These are phyloP conservation scores for Rhodamnia rubescens DNA, from an alignment of 345 rosid species.

Conservation along the genomic window DNA sequence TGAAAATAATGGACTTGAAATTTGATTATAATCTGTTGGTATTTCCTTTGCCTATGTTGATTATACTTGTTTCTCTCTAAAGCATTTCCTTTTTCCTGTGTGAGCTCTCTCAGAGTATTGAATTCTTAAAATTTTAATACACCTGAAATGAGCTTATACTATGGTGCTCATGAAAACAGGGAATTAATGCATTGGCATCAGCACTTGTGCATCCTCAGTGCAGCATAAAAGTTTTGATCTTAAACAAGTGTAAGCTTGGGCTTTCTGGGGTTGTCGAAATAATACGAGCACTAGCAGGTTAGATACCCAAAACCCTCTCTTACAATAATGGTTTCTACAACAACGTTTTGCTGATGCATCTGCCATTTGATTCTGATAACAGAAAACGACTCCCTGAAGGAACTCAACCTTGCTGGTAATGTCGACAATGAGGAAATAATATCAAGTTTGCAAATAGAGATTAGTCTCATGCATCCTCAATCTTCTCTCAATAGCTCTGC, in stretches of 20 bases:
- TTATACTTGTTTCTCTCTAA: neutral
- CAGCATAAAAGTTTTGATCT: conserved; percentile 42
- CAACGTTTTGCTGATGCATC: neutral
- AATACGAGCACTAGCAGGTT: conserved; percentile 70
- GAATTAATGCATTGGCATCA: conserved; percentile 37
- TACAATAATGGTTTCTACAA: neutral
- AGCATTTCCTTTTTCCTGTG: neutral
- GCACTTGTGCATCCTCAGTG: conserved; percentile 55
- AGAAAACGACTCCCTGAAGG: conserved; percentile 63
- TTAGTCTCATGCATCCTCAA: conserved; percentile 8
- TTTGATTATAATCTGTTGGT: neutral
- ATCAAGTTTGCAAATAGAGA: conserved; percentile 7
- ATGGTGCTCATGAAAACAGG: conserved; percentile 34
- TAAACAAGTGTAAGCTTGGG: conserved; percentile 72
- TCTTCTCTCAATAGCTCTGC: neutral
- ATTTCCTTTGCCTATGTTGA: neutral
- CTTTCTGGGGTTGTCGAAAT: conserved; percentile 52
- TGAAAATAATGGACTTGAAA: neutral
- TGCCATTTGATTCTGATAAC: conserved; percentile 2
- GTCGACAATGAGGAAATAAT: conserved; percentile 11
- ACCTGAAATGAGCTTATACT: neutral
- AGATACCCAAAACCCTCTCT: neutral
- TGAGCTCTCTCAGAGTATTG: neutral
- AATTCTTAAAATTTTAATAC: neutral
- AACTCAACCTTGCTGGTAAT: conserved; percentile 68